A percentile compares a stretch with the other conserved stretches of the same genome.
These are phyloP conservation scores for Phytophthora cactorum DNA, from an alignment of 352 stramenopile genomes.

Conservation along the genomic window DNA sequence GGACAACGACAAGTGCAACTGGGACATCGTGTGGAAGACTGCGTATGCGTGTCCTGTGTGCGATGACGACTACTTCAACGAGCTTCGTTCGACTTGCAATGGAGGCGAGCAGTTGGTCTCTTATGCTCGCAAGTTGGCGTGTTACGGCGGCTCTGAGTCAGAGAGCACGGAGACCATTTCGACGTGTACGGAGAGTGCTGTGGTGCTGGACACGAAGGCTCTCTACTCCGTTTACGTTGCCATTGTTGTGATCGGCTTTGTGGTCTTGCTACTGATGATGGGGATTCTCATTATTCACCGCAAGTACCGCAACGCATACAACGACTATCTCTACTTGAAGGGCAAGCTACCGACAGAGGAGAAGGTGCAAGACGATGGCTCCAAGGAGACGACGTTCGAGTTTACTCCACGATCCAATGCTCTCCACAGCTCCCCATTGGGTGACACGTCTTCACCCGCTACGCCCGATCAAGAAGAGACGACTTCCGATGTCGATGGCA, in stretches of 20 bases:
- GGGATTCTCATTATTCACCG: slow-evolving; percentile 72
- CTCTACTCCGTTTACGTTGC: slow-evolving; percentile 79
- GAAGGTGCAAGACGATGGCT: slow-evolving; percentile 57
- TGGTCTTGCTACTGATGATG: slow-evolving; percentile 75
- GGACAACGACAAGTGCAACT: slow-evolving; percentile 60
- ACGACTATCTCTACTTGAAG: slow-evolving; percentile 87
- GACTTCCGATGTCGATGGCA: slow-evolving; percentile 30
- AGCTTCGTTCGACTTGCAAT: slow-evolving; percentile 67
- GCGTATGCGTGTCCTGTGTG: slow-evolving; percentile 75
- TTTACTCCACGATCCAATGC: slow-evolving; percentile 68
- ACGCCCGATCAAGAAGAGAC: slow-evolving; percentile 27
- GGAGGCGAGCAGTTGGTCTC: slow-evolving; percentile 64
- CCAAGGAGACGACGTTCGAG: slow-evolving; percentile 80
- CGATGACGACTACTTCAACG: slow-evolving; percentile 63
- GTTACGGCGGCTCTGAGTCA: slow-evolving; percentile 59
- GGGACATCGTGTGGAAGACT: slow-evolving; percentile 71
- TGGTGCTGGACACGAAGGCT: slow-evolving; percentile 73
- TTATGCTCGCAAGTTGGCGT: slow-evolving; percentile 60
- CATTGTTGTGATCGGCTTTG: slow-evolving; percentile 63
- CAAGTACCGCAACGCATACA: slow-evolving; percentile 83
- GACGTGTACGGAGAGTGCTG: slow-evolving; percentile 65
- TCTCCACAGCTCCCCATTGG: slow-evolving; percentile 52
- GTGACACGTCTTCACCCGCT: slow-evolving; percentile 24
- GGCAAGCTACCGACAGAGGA: slow-evolving; percentile 71
- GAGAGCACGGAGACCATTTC: slow-evolving; percentile 53